These are phyloP conservation scores for Fusarium secorum DNA, from an alignment of 2,329 filamentous ascomycete species.

Conservation along the genomic window DNA sequence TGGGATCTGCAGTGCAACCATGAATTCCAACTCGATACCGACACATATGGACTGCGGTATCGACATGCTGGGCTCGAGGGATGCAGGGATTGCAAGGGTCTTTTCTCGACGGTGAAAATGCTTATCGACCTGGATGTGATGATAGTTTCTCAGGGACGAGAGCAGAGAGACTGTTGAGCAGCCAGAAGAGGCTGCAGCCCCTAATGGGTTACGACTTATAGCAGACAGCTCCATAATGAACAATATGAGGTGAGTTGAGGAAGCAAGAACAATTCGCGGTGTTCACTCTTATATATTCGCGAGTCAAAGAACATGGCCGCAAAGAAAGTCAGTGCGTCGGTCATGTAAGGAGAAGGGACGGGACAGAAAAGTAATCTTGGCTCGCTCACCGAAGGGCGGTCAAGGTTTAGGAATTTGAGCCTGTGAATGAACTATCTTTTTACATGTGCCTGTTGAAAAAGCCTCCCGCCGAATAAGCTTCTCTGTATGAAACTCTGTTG, in stretches of 20 bases:
- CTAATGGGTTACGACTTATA: conserved; percentile 25
- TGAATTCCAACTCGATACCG: conserved; percentile 43
- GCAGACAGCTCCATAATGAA: conserved; percentile 26
- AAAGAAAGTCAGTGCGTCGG: neutral
- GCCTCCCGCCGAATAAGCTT: conserved; percentile 4
- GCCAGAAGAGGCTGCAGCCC: conserved; percentile 11
- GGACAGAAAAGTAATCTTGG: neutral
- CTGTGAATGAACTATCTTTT: conserved; percentile 2
- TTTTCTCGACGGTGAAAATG: neutral
- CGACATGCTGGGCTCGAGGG: neutral
- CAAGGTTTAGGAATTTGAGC: conserved; percentile 8
- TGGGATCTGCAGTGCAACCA: conserved; percentile 31
- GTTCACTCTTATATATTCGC: conserved; percentile 6
- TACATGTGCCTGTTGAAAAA: conserved; percentile 5
- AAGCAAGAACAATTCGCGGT: conserved; percentile 7
- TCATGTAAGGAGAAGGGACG: neutral
- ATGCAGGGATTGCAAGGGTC: neutral
- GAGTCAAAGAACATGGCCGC: neutral
- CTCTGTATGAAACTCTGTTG: neutral
- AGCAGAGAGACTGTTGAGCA: conserved; percentile 11
- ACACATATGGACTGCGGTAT: conserved; percentile 22
- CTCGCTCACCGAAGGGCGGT: conserved; percentile 23
- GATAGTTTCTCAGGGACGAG: conserved; percentile 3
- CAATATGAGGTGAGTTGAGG: neutral
- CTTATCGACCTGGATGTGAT: neutral